Percentiles rank a stretch among this genome's conserved stretches.
Evolutionary conservation across 768 basidiomycete genomes (phyloP).

Genomic region (Russula compacta): DNA sequence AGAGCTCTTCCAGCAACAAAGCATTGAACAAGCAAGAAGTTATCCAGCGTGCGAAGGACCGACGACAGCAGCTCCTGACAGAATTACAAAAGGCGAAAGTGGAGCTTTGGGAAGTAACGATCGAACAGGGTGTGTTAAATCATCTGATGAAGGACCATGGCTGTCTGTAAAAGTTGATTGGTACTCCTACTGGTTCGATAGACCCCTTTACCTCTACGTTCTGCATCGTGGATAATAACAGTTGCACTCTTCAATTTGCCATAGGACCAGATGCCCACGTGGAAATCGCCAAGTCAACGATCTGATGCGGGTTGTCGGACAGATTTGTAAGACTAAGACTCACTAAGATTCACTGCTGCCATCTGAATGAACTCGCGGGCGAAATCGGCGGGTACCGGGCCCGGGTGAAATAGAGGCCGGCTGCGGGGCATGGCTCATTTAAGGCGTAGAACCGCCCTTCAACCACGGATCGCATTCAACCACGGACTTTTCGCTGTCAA

Average conservation of each 20-base stretch:
- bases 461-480: neutral
- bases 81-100: slow-evolving; percentile 54
- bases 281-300: neutral
- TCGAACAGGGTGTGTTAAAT: slow-evolving; percentile 57
- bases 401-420: neutral
- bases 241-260: neutral
- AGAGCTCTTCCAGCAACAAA: slow-evolving; percentile 8
- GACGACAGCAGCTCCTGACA: slow-evolving; percentile 40
- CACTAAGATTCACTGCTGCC: too few species aligned
- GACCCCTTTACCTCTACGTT: neutral
- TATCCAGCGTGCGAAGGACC: slow-evolving; percentile 44
- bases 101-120: slow-evolving; percentile 64
- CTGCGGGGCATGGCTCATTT: neutral
- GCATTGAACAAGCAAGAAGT: slow-evolving; percentile 35
- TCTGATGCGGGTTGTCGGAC: too few species aligned
- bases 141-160: slow-evolving; percentile 34
- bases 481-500: neutral
- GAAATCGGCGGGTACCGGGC: neutral
- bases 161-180: neutral
- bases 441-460: neutral
- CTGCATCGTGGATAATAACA: neutral
- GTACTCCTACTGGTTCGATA: neutral
- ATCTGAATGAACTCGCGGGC: neutral
- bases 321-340: too few species aligned
- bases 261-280: neutral